Percentiles rank a stretch among this genome's conserved stretches.
Evolutionary conservation across 176 grass and related monocot species (phyloP).

Genomic region (Secale cereale): DNA sequence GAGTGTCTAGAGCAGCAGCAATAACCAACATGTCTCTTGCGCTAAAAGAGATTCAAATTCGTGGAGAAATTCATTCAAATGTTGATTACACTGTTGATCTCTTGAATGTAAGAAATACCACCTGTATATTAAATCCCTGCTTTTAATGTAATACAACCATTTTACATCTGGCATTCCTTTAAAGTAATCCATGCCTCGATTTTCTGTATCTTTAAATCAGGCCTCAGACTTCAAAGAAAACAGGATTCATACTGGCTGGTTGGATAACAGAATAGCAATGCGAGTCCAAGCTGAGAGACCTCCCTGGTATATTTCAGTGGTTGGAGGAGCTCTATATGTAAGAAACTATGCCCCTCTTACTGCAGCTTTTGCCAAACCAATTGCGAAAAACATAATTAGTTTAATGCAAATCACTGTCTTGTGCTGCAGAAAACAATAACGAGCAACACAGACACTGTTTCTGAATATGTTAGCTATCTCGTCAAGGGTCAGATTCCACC

Average conservation of each 20-base stretch:
- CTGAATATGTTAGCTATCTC: constrained; percentile 88
- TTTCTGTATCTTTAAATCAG: constrained; percentile 41
- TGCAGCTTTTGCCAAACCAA: not conserved
- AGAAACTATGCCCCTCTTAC: not conserved
- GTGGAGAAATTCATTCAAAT: constrained; percentile 94
- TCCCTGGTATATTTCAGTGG: constrained; percentile 94
- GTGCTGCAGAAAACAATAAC: constrained; percentile 87
- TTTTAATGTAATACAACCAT: not conserved
- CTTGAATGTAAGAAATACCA: constrained; percentile 67
- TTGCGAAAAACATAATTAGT: not conserved
- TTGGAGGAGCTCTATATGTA: constrained; percentile 96
- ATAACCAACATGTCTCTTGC: constrained; percentile 95
- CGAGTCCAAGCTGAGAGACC: constrained; percentile 96
- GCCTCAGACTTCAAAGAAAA: constrained; percentile 84
- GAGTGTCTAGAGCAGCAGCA: constrained; percentile 75
- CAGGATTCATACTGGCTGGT: constrained; percentile 94
- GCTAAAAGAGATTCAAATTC: constrained; percentile 96
- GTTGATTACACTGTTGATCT: constrained; percentile 99
- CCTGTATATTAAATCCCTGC: constrained; percentile 1
- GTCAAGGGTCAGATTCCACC: constrained; percentile 95
- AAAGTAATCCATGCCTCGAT: not conserved
- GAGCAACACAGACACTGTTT: constrained; percentile 63
- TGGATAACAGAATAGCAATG: constrained; percentile 95
- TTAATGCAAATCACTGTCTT: constrained; percentile 31
- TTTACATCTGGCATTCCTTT: constrained; percentile 17